Base-by-base conservation (phyloP, 2,329 filamentous ascomycete species). In the Nannizziopsis barbatae region DNA sequence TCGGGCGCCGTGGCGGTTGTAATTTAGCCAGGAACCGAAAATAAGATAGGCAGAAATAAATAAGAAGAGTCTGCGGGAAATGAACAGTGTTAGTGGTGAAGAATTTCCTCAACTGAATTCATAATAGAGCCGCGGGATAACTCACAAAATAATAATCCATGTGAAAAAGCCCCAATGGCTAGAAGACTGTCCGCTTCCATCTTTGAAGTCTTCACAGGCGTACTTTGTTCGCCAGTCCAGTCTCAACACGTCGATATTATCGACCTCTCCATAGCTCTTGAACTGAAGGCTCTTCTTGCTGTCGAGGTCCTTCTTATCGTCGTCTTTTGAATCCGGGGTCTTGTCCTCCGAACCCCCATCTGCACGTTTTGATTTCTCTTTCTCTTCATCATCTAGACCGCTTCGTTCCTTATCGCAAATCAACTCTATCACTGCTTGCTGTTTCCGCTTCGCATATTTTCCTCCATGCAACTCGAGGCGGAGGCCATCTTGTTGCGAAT, bases 1-100 rank as follows among this genome's bases (percentile, higher is more conserved):
- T 39, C 90, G 78, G 45, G 90, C 89, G 42, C 90, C 90, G 67
- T 95, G 95, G 53, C 89, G 85, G 71, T 88, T 95, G 75, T 96
- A 96, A 73, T 96, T 96, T 65, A 96, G 81, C 92, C 92, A 98
- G 15, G 89, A 94, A 55, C 90, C 89, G 62, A 96, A 96, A 65
- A 96, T 95, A 56, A 98, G 81, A 70, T 96, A 98, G 18, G 89
- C 72, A 1, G 92, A 87, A 36, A 81, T 83, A 40, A 79, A 79
- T 53, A 96, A 75, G 76, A 98, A 98, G 51, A 83, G 70, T 57
- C 89, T 95, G 56, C 15, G 47, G n/a, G 10, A 18, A 30, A 42
- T 14, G 48, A 15, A 11, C 9, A 39, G 15, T 18, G 33, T 48
- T 32, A 48, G 37, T 38, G 17, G 38, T 15, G 3, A 1, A n/a